phyloP scores from a whole-genome alignment of 2,329 filamentous ascomycete genomes.

The Aureobasidium sp. region DNA sequence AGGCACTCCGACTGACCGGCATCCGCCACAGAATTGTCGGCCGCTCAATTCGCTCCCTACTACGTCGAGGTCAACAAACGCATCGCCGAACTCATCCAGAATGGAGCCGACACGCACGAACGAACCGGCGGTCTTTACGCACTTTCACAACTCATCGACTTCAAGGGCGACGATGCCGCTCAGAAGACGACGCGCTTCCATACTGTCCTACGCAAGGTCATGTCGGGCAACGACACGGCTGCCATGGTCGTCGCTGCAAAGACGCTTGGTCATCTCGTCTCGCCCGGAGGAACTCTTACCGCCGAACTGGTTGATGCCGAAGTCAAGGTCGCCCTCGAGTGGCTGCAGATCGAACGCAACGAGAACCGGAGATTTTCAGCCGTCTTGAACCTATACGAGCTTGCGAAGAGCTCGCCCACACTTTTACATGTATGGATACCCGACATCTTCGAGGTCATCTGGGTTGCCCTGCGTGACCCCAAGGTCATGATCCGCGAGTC shows the following conservation, averaged over 20 bases:
- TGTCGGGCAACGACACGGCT: constrained; percentile 83
- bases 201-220: constrained; percentile 77
- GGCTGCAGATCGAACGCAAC: constrained; percentile 89
- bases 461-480: constrained; percentile 84
- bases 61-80: constrained; percentile 46
- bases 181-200: constrained; percentile 93
- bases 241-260: constrained; percentile 87
- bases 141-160: constrained; percentile 87
- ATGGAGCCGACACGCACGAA: constrained; percentile 79
- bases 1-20: not conserved
- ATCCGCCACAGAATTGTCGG: constrained; percentile 9
- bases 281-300: constrained; percentile 86
- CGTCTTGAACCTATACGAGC: constrained; percentile 80
- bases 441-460: constrained; percentile 93
- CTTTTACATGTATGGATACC: constrained; percentile 92
- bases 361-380: constrained; percentile 92
- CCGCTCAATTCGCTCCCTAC: constrained; percentile 6
- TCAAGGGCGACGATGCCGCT: constrained; percentile 88
- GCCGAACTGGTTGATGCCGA: constrained; percentile 95
- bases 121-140: constrained; percentile 87
- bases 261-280: constrained; percentile 82
- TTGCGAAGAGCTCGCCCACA: constrained; percentile 87
- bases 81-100: constrained; percentile 68
- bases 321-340: constrained; percentile 92
- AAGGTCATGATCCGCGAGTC: constrained; percentile 89